A percentile compares a stretch with the other conserved stretches of the same genome.
phyloP scores from a whole-genome alignment of 306 rosid species.

The Prunus salicina region DNA sequence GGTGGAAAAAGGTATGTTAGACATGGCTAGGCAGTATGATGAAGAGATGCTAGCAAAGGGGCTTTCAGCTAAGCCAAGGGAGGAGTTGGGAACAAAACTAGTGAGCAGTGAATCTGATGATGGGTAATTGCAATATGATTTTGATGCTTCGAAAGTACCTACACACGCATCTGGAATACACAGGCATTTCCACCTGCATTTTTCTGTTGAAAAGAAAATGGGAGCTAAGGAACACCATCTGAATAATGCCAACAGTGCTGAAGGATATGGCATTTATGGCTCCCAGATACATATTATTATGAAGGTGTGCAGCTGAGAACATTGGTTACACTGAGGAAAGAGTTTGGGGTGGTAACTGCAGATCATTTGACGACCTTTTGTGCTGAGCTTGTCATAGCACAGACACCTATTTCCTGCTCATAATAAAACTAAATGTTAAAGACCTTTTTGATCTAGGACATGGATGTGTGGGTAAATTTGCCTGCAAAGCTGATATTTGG shows the following conservation, averaged over 20 bases:
- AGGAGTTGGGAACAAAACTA: constrained; percentile 54
- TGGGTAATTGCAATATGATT: constrained; percentile 16
- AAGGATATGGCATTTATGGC: background rate
- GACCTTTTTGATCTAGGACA: background rate
- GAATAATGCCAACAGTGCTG: background rate
- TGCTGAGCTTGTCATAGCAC: background rate
- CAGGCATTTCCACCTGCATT: background rate
- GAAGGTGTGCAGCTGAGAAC: background rate
- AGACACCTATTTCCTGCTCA: background rate
- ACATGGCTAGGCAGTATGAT: constrained; percentile 70
- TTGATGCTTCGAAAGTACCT: background rate
- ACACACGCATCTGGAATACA: background rate
- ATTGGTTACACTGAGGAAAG: background rate
- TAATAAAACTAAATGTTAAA: background rate
- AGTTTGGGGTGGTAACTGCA: background rate
- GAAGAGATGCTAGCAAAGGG: constrained; percentile 87
- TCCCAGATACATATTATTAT: background rate
- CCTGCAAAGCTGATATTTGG: background rate
- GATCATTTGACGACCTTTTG: background rate
- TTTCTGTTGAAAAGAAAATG: background rate
- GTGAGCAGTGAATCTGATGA: constrained; percentile 26
- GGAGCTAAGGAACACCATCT: background rate
- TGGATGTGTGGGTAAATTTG: background rate
- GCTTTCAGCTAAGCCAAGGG: constrained; percentile 79
- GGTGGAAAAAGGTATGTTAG: constrained; percentile 71